Evolutionary conservation across 1,284 basidiomycete genomes (phyloP), one percentile per base, ranked within the genome.

Genomic region (Ceratobasidium sp.): DNA sequence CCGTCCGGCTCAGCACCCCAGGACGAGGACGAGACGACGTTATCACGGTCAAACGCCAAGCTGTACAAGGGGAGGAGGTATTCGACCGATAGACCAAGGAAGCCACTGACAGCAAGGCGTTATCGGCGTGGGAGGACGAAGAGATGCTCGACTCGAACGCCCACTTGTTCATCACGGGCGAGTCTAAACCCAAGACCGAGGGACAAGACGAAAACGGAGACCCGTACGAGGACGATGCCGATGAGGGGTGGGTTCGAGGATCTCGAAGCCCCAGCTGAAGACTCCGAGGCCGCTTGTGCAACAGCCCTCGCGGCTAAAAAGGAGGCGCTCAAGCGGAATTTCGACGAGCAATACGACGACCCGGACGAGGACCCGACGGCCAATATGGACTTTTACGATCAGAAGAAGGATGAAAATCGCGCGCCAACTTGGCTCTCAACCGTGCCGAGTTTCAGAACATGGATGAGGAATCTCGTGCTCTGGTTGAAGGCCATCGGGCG

Each of bases 261-360:
- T 58, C 78, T 81, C 10, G 82, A 83, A 57, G 79, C 77, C 20
- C 78, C 76, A 22, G 75, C 74, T 62, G 77, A 77, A 73, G n/a
- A 71, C 8, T 52, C 70, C 52, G 84, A 84, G 67, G 76, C 79
- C 1, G 75, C 81, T 0, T 80, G 83, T 34, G 86, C 85, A 5
- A 82, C 84, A 1, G 80, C 85, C 0, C 86, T 98, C 32, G 87
- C 90, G 4, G 85, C 86, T 47, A 98, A 97, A 81, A 98, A 98
- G 80, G 93, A 91, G 74, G 87, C 86, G 0, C 84, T 98, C 69
- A 98, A 98, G 79, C 88, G 90, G 73, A 96, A 96, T 77, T 98
- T 98, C 77, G 93, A 99, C 80, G 93, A 95, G 76, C 92, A 97
- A 79, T 98, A 98, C 78, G 95, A 98, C 77, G 94, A 95, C 75